phyloP scores from a whole-genome alignment of 75 land plant species.

The Gnetum montanum region DNA sequence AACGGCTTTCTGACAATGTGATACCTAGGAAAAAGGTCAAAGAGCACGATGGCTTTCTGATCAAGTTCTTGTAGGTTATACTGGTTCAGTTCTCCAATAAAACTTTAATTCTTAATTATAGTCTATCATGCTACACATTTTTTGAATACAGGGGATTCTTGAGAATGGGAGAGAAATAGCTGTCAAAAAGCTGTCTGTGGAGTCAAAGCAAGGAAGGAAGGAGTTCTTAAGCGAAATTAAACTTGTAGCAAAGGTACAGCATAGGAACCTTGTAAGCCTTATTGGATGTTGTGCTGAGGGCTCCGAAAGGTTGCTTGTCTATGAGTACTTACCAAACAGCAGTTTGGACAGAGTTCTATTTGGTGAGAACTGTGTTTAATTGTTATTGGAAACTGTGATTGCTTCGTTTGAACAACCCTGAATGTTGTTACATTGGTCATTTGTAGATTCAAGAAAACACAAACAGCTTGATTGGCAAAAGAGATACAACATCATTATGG shows the following conservation, averaged over 20 bases:
- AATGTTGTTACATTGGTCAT: background rate
- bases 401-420: background rate
- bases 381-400: background rate
- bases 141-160: constrained; percentile 10
- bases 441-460: constrained; percentile 2
- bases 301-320: constrained; percentile 15
- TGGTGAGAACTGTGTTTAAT: constrained; percentile 10
- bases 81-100: background rate
- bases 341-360: constrained; percentile 11
- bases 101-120: background rate
- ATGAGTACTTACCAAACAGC: constrained; percentile 14
- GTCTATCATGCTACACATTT: background rate
- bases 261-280: constrained; percentile 15
- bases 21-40: background rate
- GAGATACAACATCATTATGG: constrained; percentile 24
- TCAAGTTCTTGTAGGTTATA: background rate
- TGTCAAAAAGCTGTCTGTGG: constrained; percentile 10
- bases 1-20: background rate
- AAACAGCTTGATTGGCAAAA: constrained; percentile 18
- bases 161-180: constrained; percentile 13
- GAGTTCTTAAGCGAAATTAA: constrained; percentile 25
- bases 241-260: constrained; percentile 14
- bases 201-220: constrained; percentile 9
- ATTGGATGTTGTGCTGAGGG: constrained; percentile 16
- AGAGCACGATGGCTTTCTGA: background rate